Evolutionary conservation across 139 green algal species (phyloP), one percentile per base, ranked within the genome.

Genomic region (Coccomyxa sp.): DNA sequence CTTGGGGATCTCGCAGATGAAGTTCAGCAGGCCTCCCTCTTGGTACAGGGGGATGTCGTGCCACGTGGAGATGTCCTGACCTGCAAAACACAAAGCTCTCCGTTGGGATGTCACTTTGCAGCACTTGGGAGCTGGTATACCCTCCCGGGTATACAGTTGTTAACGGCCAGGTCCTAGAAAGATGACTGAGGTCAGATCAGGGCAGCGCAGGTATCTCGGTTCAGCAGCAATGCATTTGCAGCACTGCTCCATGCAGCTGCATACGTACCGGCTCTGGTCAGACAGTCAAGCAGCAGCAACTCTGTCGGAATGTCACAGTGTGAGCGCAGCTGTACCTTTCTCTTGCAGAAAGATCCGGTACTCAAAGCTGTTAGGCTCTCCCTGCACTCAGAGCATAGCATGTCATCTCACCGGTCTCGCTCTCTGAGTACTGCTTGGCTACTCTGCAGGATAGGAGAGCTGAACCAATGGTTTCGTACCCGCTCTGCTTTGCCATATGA

Each of bases 1-100:
- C 87, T 98, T 98, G 50, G 97, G 97, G 86, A 99, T 99, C 89
- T 99, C 97, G 85, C 91, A 97, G 34, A 99, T 88, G 81, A 98
- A 98, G 88, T 99, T 97, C 2, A 79, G 34, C 8, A 96, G 79
- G 39, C 95, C 96, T 36, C 97, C 91, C 7, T 90, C 93, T 36
- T 91, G 90, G 40, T 90, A 92, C 39, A 99, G 88, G 4, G 96
- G 96, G 82, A 99, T 97, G 86, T 98, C 94, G 88, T 99, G 96
- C 96, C 96, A 99, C 44, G 92, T 88, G 29, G 93, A 98, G 16
- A 98, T 78, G 31, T 75, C 39, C 6, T 82, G 81, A 68, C 83
- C 86, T 82, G 77, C 55, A 5, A 58, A 58, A 37, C 22, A 39
- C 0, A 70, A 74, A 39, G 78, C 80, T 16, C 76, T 78, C 18